phyloP scores from a whole-genome alignment of 2,329 filamentous ascomycete species.

The Botrytis hyacinthi region DNA sequence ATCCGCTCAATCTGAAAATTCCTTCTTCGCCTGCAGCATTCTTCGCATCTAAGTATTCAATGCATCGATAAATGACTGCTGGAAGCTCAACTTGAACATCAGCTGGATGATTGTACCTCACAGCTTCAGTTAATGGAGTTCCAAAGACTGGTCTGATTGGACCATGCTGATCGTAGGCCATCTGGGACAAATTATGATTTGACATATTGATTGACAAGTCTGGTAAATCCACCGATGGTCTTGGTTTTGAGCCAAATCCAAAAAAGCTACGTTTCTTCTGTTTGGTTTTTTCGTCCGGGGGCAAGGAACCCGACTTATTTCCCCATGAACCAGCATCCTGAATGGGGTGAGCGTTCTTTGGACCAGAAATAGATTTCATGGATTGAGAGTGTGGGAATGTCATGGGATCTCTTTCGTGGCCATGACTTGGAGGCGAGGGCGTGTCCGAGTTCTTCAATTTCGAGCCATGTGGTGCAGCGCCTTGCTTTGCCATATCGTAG shows the following conservation, averaged over 20 bases:
- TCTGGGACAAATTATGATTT: slow-evolving; percentile 44
- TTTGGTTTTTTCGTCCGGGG: slow-evolving; percentile 70
- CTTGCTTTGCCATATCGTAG: slow-evolving; percentile 41
- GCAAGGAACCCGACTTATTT: slow-evolving; percentile 61
- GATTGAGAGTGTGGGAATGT: slow-evolving; percentile 37
- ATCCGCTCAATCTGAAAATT: slow-evolving; percentile 96
- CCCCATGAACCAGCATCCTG: slow-evolving; percentile 83
- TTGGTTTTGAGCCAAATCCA: slow-evolving; percentile 62
- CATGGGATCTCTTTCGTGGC: slow-evolving; percentile 35
- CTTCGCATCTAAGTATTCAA: slow-evolving; percentile 86
- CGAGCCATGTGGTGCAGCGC: slow-evolving; percentile 37
- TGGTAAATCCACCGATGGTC: slow-evolving; percentile 57
- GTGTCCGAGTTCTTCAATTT: slow-evolving; percentile 36
- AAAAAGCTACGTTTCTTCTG: slow-evolving; percentile 76
- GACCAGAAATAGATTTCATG: slow-evolving; percentile 70
- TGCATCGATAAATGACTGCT: slow-evolving; percentile 90
- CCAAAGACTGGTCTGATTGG: slow-evolving; percentile 76
- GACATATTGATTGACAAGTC: slow-evolving; percentile 52
- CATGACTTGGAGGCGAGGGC: slow-evolving; percentile 36
- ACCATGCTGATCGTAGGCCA: slow-evolving; percentile 48
- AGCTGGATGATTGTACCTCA: slow-evolving; percentile 71
- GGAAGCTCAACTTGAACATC: slow-evolving; percentile 76
- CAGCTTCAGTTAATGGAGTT: slow-evolving; percentile 79
- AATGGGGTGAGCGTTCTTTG: slow-evolving; percentile 80
- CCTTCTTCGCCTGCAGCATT: slow-evolving; percentile 84